phyloP scores from a whole-genome alignment of 2,329 filamentous ascomycete genomes.

The Trichoderma koningii region DNA sequence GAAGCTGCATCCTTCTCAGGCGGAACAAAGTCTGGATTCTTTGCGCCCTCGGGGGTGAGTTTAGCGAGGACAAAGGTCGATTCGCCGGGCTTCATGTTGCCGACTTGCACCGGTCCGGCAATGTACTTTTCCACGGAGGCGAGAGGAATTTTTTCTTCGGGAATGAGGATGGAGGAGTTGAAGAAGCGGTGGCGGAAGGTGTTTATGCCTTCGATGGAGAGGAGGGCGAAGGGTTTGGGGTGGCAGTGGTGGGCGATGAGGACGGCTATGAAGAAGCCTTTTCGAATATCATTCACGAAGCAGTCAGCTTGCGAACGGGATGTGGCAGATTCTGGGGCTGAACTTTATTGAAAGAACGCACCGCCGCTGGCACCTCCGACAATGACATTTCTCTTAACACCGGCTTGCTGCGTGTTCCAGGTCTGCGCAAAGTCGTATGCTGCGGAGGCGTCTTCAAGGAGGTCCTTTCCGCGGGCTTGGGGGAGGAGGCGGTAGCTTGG shows the following conservation, averaged over 20 bases:
- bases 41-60: conserved; percentile 35
- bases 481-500: conserved; percentile 43
- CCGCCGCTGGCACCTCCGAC: conserved; percentile 41
- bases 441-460: conserved; percentile 38
- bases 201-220: conserved; percentile 42
- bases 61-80: conserved; percentile 35
- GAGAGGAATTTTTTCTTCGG: conserved; percentile 35
- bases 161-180: conserved; percentile 39
- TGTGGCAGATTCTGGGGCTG: not conserved
- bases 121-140: conserved; percentile 34
- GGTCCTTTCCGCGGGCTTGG: conserved; percentile 35
- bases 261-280: conserved; percentile 40
- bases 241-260: conserved; percentile 37
- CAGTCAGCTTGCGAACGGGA: not conserved
- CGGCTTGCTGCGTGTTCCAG: conserved; percentile 28
- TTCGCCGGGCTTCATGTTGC: conserved; percentile 28
- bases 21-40: conserved; percentile 32
- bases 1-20: not conserved
- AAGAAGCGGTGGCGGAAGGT: conserved; percentile 43
- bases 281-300: not conserved
- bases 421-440: conserved; percentile 39
- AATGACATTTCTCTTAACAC: conserved; percentile 35
- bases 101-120: conserved; percentile 33
- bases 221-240: conserved; percentile 38
- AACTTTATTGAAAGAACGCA: conserved; percentile 20